Conservation (phyloP, 192 early-diverging fungal genomes). For the Neocallimastix lanati region DNA sequence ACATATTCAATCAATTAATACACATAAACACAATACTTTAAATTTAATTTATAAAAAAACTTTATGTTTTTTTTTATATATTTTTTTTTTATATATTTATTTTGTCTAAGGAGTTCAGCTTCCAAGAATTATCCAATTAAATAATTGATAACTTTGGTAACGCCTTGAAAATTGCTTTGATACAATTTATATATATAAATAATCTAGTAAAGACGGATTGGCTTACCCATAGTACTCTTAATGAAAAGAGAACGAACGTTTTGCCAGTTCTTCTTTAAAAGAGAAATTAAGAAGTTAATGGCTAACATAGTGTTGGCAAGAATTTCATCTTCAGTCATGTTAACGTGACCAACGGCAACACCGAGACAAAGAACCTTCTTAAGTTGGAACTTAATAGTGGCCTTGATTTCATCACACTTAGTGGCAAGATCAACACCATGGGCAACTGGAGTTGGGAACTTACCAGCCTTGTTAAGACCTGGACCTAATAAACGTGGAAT, state of each 20-base stretch:
- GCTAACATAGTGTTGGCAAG: conserved; percentile 92
- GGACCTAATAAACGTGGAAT: conserved; percentile 96
- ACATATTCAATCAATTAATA: too few relatives aligned
- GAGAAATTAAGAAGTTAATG: conserved; percentile 93
- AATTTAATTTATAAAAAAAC: too few relatives aligned
- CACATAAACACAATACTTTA: too few relatives aligned
- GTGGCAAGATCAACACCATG: conserved; percentile 69
- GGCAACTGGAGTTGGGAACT: conserved; percentile 92
- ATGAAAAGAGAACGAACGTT: conserved; percentile 96
- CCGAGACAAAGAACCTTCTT: conserved; percentile 98
- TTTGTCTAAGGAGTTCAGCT: not conserved
- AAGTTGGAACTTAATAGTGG: conserved; percentile 98
- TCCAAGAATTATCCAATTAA: not conserved
- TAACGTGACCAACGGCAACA: conserved; percentile 87
- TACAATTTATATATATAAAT: not conserved
- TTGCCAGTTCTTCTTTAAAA: conserved; percentile 99
- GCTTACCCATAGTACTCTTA: not conserved
- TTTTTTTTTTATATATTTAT: not conserved
- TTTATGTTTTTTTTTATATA: too few relatives aligned
- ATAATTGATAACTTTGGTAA: not conserved
- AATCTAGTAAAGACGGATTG: not conserved
- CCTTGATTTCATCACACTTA: conserved; percentile 82
- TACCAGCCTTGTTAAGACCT: conserved; percentile 94
- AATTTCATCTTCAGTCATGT: conserved; percentile 87
- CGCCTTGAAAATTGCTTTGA: not conserved